Base-by-base conservation (phyloP, 2,329 filamentous ascomycete genomes). In the Rosellinia necatrix region DNA sequence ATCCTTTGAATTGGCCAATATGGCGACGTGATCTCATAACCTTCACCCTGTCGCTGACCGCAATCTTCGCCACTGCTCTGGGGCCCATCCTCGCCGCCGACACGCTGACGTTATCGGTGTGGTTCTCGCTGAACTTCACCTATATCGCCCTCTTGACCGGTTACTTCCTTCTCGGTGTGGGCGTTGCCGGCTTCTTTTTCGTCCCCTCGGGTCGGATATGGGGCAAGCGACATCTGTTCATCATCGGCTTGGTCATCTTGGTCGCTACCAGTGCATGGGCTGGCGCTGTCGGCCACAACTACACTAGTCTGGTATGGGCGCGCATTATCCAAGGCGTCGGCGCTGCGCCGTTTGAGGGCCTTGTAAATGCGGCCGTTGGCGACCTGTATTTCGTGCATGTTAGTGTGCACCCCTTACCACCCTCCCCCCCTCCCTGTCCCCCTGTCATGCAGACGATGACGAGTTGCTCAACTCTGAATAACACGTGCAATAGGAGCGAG, bases 371-470 rank as follows among this genome's bases (percentile, higher is more conserved):
- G 0, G 88, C 86, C 44, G 90, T 97, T 6, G 93, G 92, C 35
- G 93, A 97, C 71, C 71, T 97, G 48, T 97, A 93, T 74, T 94
- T 87, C 72, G 91, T 97, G 22, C 93, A 93, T 75, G 85, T 90
- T 72, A 73, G 83, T 72, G 8, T 21, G 12, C 19, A 37, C 13
- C 40, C 27, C 40, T 32, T n/a, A n/a, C n/a, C n/a, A n/a, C n/a
- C n/a, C n/a, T n/a, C n/a, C n/a, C n/a, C n/a, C n/a, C n/a, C n/a
- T n/a, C n/a, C n/a, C n/a, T n/a, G n/a, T n/a, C 17, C 41, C 35
- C 38, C 40, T n/a, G 17, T 48, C 13, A 8, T 21, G 12, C n/a
- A 46, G 13, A 21, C 4, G 15, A 12, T 4, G 25, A 24, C 8
- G 6, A 27, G 37, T 15, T 13, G 37, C 35, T 50, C n/a, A 53